phyloP scores from a whole-genome alignment of 2,329 filamentous ascomycete genomes.

The Magnaporthiopsis rhizophila region DNA sequence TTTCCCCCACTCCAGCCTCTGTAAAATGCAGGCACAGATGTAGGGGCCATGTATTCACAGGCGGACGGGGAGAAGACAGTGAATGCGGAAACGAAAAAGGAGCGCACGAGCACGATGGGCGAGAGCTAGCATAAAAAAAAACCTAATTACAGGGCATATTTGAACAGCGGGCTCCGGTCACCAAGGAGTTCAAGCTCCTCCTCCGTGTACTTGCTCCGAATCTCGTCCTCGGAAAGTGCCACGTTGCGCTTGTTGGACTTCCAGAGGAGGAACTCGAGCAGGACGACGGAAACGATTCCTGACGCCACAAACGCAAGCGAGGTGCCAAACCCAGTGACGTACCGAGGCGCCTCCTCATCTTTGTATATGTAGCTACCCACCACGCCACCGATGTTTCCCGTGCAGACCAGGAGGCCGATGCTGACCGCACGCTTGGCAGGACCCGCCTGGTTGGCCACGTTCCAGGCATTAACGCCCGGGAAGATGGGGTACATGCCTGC shows the following conservation, averaged over 20 bases:
- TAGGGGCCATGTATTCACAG: too few relatives aligned
- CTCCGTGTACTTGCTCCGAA: conserved; percentile 20
- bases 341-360: conserved; percentile 23
- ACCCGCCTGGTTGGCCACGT: conserved; percentile 6
- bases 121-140: not conserved
- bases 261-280: conserved; percentile 16
- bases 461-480: conserved; percentile 7
- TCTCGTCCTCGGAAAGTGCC: conserved; percentile 17
- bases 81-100: too few relatives aligned
- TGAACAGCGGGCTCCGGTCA: conserved; percentile 23
- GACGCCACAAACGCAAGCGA: conserved; percentile 9
- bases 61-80: too few relatives aligned
- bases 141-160: conserved; percentile 18
- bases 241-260: conserved; percentile 19
- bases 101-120: too few relatives aligned
- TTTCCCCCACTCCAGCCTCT: too few relatives aligned
- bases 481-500: conserved; percentile 8
- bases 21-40: too few relatives aligned
- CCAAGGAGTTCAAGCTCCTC: conserved; percentile 24
- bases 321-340: conserved; percentile 27
- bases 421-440: conserved; percentile 29
- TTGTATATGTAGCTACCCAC: conserved; percentile 28
- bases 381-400: conserved; percentile 47
- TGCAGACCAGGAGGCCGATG: conserved; percentile 56
- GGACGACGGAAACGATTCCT: conserved; percentile 7